These are phyloP conservation scores for Podaxis sp. DNA, from an alignment of 768 basidiomycete species.

Conservation along the genomic window DNA sequence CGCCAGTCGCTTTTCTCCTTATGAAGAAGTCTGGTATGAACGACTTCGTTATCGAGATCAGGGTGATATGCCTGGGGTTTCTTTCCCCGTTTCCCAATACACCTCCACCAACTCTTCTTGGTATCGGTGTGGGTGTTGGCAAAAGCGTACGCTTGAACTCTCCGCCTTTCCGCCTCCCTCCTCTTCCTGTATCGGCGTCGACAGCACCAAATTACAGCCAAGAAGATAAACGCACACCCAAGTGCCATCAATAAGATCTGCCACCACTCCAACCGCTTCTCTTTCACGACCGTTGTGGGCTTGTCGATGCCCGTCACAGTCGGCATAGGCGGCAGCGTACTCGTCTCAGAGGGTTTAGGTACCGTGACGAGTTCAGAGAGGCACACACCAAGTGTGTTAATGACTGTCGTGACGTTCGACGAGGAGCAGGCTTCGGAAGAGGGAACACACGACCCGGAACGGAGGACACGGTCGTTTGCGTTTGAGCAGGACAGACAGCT, in stretches of 20 bases:
- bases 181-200: constrained; percentile 67
- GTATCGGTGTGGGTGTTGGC: neutral
- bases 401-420: constrained; percentile 45
- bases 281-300: constrained; percentile 40
- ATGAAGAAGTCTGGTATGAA: neutral
- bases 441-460: constrained; percentile 57
- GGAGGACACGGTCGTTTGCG: constrained; percentile 52
- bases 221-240: constrained; percentile 77
- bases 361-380: constrained; percentile 66
- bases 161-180: constrained; percentile 46
- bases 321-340: constrained; percentile 48
- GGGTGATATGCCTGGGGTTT: neutral
- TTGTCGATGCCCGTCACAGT: constrained; percentile 52
- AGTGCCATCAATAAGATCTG: constrained; percentile 82
- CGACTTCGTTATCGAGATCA: neutral
- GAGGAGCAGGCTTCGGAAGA: constrained; percentile 46
- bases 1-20: constrained; percentile 2
- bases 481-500: constrained; percentile 76
- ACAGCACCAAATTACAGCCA: constrained; percentile 66
- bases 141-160: constrained; percentile 7
- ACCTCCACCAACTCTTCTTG: neutral
- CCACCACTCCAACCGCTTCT: constrained; percentile 70
- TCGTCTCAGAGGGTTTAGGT: constrained; percentile 45
- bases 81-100: neutral
- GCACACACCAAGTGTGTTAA: constrained; percentile 76